Evolutionary conservation across 345 rosid species (phyloP), one percentile per base, ranked within the genome.

Genomic region (Dipteronia sinensis): DNA sequence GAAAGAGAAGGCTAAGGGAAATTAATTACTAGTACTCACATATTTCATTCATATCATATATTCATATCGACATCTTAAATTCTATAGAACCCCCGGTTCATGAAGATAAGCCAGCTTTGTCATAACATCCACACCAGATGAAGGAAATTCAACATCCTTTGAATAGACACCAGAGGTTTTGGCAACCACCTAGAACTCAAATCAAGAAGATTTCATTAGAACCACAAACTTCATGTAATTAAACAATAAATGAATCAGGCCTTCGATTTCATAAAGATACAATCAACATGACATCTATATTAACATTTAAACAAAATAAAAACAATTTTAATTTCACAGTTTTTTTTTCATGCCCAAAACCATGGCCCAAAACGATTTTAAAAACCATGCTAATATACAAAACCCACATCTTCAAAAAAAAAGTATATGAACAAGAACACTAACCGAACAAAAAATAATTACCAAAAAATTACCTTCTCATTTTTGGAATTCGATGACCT

Each of bases 21-120:
- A 67, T 73, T 13, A 71, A 17, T 55, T 20, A 56, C 17, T 29
- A 68, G 69, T 81, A 85, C 98, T 87, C 86, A 96, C 99, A 88
- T 96, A 96, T 96, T 85, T 94, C 99, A 85, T 90, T 89, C 27
- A 87, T 81, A 78, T 91, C 90, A 81, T n/a, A n/a, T n/a, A n/a
- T n/a, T n/a, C n/a, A n/a, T 83, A 96, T 79, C 99, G 88, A 46
- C 85, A 58, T 81, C 83, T 85, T 65, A 96, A 89, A 86, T 96
- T 96, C 78, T 87, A 88, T 72, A 96, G 84, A 80, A 96, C 95
- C 79, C 99, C 99, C 49, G 99, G 98, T 85, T 94, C 99, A 76
- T 96, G 99, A 75, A 96, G 80, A 89, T 96, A 92, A 53, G 99
- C 91, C 74, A 96, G 90, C 88, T 86, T 96, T 68, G 97, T 94